phyloP scores from a whole-genome alignment of 495 filamentous ascomycete genomes.

The Staphylotrichum tortipilum region DNA sequence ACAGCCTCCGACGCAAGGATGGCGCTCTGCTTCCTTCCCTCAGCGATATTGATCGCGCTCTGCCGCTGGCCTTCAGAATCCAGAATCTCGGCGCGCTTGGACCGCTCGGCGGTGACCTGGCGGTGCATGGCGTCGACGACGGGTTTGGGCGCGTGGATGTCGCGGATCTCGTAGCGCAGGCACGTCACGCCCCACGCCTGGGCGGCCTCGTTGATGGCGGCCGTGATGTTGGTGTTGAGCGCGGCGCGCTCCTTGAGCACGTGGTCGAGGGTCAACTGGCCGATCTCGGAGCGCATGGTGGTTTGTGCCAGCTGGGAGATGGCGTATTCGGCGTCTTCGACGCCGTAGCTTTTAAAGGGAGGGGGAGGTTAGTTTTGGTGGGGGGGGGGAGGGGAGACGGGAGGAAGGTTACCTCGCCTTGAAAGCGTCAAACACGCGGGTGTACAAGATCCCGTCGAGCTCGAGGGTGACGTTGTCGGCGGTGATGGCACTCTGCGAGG shows the following conservation, averaged over 20 bases:
- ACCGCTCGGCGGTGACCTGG: conserved; percentile 92
- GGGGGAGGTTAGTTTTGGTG: conserved; percentile 9
- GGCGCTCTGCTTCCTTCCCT: conserved; percentile 90
- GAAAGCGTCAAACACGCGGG: conserved; percentile 91
- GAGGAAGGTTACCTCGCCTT: conserved; percentile 65
- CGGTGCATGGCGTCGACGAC: conserved; percentile 97
- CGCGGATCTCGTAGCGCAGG: conserved; percentile 92
- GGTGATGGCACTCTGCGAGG: conserved; percentile 88
- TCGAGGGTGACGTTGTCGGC: conserved; percentile 97
- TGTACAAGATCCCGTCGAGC: conserved; percentile 91
- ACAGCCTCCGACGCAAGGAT: conserved; percentile 94
- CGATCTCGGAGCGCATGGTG: conserved; percentile 97
- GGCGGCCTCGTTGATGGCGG: conserved; percentile 95
- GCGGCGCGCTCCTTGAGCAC: conserved; percentile 92
- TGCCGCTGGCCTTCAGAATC: conserved; percentile 94
- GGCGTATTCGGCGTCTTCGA: conserved; percentile 97
- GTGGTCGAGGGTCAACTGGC: conserved; percentile 91
- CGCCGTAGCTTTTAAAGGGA: conserved; percentile 63
- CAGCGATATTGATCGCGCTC: conserved; percentile 95
- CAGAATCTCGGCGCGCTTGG: conserved; percentile 93
- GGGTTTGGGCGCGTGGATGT: conserved; percentile 90
- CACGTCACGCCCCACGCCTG: conserved; percentile 95
- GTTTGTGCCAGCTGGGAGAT: conserved; percentile 97
- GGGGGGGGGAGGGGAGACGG: neutral
- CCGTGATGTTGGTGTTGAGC: conserved; percentile 94